Conservation (phyloP, 257 asterid genomes). For the Rehmannia glutinosa region DNA sequence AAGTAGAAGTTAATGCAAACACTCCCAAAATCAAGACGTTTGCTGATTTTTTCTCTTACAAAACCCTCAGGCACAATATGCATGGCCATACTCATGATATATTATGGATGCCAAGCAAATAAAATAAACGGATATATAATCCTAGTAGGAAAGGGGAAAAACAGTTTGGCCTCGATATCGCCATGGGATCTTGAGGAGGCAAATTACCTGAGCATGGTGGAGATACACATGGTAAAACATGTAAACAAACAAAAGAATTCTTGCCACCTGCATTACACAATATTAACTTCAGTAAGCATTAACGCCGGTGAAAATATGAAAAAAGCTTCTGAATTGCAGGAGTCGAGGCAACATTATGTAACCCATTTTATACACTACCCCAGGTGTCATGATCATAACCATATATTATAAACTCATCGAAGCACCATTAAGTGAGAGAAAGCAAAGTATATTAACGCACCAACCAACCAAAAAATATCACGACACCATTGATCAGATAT, state of each 20-base stretch:
- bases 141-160: not conserved
- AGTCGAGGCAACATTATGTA: too few relatives aligned
- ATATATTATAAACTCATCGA: slow-evolving; percentile 10
- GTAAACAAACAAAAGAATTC: slow-evolving; percentile 83
- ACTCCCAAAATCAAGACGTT: not conserved
- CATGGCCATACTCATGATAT: not conserved
- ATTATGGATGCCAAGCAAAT: not conserved
- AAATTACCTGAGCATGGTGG: slow-evolving; percentile 71
- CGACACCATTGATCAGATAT: slow-evolving; percentile 71
- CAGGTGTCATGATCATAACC: too few relatives aligned
- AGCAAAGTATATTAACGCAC: slow-evolving; percentile 37
- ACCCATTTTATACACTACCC: too few relatives aligned
- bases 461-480: slow-evolving; percentile 87
- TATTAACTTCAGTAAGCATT: slow-evolving; percentile 3
- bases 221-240: slow-evolving; percentile 75
- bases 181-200: not conserved
- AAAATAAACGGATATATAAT: not conserved
- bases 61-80: not conserved
- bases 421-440: not conserved
- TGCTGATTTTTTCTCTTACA: not conserved
- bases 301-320: too few relatives aligned
- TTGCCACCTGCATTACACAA: slow-evolving; percentile 77
- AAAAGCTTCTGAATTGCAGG: too few relatives aligned
- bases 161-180: not conserved
- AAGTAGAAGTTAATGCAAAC: too few relatives aligned